These are phyloP conservation scores for Psophocarpus tetragonolobus DNA, from an alignment of 306 rosid species.

Conservation along the genomic window DNA sequence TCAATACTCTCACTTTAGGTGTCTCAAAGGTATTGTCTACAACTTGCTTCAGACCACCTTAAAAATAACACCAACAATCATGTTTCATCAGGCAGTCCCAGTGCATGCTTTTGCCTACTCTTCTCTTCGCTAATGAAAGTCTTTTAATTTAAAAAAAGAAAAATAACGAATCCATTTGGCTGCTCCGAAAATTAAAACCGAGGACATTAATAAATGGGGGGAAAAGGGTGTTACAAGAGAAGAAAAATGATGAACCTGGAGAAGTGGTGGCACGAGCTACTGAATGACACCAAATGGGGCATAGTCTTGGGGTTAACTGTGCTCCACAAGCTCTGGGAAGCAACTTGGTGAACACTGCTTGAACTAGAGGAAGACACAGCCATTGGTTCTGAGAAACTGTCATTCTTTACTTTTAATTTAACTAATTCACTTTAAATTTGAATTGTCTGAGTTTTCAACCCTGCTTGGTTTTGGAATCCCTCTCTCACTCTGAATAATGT, in stretches of 20 bases:
- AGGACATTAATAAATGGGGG: neutral
- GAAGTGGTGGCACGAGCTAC: conserved; percentile 27
- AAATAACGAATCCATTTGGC: neutral
- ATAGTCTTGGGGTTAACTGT: neutral
- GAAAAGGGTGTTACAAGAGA: neutral
- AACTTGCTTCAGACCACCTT: conserved; percentile 39
- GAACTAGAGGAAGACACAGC: conserved; percentile 38
- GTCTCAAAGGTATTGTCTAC: conserved; percentile 35
- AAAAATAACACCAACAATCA: conserved; percentile 27
- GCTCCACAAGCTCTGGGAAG: conserved; percentile 32
- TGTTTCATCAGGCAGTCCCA: no score
- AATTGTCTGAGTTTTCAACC: neutral
- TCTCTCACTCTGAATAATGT: no score
- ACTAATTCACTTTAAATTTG: neutral
- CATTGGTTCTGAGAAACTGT: conserved; percentile 21
- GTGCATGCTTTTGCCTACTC: no score
- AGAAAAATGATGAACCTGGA: conserved; percentile 12
- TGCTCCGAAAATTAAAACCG: conserved; percentile 20
- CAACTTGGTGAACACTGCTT: conserved; percentile 39
- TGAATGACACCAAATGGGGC: conserved; percentile 36
- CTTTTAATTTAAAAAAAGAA: no score
- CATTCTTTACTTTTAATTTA: conserved; percentile 20
- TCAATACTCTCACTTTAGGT: conserved; percentile 50
- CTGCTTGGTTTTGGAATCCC: neutral
- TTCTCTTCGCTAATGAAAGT: no score